Evolutionary conservation across 2,329 filamentous ascomycete species (phyloP), one percentile per base, ranked within the genome.

Genomic region (Ceratocystis alfenasii): DNA sequence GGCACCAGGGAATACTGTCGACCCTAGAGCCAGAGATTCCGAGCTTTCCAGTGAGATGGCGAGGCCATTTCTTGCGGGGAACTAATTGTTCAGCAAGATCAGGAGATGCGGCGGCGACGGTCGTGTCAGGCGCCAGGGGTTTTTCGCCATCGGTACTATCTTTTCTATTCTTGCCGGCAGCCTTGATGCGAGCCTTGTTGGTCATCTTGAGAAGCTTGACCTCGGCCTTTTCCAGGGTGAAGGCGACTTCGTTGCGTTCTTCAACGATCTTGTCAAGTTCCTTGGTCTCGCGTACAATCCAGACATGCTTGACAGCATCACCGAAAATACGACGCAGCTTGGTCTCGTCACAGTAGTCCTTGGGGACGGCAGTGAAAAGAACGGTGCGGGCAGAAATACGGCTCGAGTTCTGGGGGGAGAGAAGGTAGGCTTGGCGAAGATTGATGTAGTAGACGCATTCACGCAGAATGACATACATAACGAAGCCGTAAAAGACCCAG

Each of bases 361-460:
- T 77, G 1, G 93, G 93, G 1, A 96, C 90, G 1, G 89, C 88
- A 1, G 90, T 88, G 75, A 96, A 91, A 12, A 99, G 84, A 0
- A 97, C 88, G 1, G 92, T 96, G 65, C 90, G 86, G 1, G 92
- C 93, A 1, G 93, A 96, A 59, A 96, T 85, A 66, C 92, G 88
- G 72, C 87, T 87, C 64, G 90, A 83, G 74, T 95, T 95, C 61
- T 89, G 80, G 10, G 91, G 90, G 10, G 90, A 92, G 65, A 95
- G 83, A 50, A 95, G 83, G 76, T 95, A 96, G 0, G 93, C 93
- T 76, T 97, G 93, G 69, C 92, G 88, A 63, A 97, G 77, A 72
- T 95, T 95, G 78, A 96, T 88, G 76, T 90, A 95, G 81, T 87
- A 96, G 71, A 97, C 88, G 73, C 85, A 87, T 75, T 97, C 93